Percentiles rank a stretch among this genome's conserved stretches.
Conservation (phyloP, 139 green algal genomes). For the Volvox reticuliferus region DNA sequence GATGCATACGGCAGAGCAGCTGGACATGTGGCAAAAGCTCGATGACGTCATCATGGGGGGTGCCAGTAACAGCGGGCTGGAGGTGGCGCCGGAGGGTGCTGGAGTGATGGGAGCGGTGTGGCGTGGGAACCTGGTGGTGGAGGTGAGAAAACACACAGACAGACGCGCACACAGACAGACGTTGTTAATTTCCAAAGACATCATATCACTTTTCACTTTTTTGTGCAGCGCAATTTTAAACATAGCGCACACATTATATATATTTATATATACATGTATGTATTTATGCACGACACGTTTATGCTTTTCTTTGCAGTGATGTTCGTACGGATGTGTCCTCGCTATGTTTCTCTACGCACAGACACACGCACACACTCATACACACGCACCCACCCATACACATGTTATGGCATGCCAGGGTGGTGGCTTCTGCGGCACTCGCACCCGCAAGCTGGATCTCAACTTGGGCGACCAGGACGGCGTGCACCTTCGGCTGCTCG, state of each 20-base stretch:
- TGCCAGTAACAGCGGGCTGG: conserved; percentile 50
- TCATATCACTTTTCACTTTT: too few species aligned
- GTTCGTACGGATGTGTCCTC: too few species aligned
- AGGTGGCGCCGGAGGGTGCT: conserved; percentile 12
- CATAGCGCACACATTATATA: too few species aligned
- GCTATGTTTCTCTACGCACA: too few species aligned
- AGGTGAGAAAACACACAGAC: conserved; percentile 54
- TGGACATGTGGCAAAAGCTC: conserved; percentile 74
- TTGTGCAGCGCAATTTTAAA: too few species aligned
- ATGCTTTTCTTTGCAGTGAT: too few species aligned
- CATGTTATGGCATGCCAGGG: conserved; percentile 58
- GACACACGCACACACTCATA: too few species aligned
- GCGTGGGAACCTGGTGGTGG: conserved; percentile 79
- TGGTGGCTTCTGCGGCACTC: conserved; percentile 90
- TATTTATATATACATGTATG: too few species aligned
- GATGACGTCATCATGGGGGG: conserved; percentile 91
- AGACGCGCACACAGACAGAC: too few species aligned
- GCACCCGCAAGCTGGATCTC: conserved; percentile 62
- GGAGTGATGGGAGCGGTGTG: conserved; percentile 74
- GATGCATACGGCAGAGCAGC: conserved; percentile 71
- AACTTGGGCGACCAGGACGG: conserved; percentile 68
- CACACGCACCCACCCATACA: too few species aligned
- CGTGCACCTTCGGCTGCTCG: conserved; percentile 78
- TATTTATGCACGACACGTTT: too few species aligned
- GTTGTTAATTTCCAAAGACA: too few species aligned